Base-by-base conservation (phyloP, 2,329 filamentous ascomycete genomes). In the Penicillium paneum region DNA sequence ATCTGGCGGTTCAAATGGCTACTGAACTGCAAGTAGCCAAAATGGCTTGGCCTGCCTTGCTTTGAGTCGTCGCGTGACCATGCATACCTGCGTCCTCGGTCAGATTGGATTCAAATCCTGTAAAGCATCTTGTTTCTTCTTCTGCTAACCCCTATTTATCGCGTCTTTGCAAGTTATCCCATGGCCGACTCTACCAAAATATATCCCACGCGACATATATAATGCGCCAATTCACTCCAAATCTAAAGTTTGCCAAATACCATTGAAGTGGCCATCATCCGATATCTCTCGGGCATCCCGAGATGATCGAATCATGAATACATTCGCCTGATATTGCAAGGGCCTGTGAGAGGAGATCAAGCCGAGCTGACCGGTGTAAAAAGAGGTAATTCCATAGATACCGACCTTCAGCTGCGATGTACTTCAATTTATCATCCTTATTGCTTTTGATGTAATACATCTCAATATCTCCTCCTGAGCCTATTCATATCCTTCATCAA, bases 1-100 rank as follows among this genome's bases (percentile, higher is more conserved):
- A 63, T 83, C 84, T 0, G 83, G 83, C 0, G 83, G 83, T 64
- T 84, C 81, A 69, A 84, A 86, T 31, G 81, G 84, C 0, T 85
- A 68, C 81, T 84, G 76, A 86, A 86, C 68, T 86, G 83, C 0
- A 74, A 79, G 70, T 82, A 0, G 83, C 83, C 2, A 86, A 76
- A 60, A 85, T 85, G 64, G 80, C 73, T 45, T 70, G 64, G 55
- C 78, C 78, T 7, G 67, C 59, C 15, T 68, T 64, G n/a, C 77
- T 79, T 55, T 78, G 73, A 0, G 83, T 84, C 48, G 86, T 85
- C 21, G 83, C 82, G 15, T 83, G 78, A 84, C 73, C 3, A 86
- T 82, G 67, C 83, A 85, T 11, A 64, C 65, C 64, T 66, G 52
- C 32, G 77, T 76, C 77, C 80, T 52, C 76, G 13, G 81, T 54